These are phyloP conservation scores for Madurella fahalii DNA, from an alignment of 2,329 filamentous ascomycete species.

Conservation along the genomic window DNA sequence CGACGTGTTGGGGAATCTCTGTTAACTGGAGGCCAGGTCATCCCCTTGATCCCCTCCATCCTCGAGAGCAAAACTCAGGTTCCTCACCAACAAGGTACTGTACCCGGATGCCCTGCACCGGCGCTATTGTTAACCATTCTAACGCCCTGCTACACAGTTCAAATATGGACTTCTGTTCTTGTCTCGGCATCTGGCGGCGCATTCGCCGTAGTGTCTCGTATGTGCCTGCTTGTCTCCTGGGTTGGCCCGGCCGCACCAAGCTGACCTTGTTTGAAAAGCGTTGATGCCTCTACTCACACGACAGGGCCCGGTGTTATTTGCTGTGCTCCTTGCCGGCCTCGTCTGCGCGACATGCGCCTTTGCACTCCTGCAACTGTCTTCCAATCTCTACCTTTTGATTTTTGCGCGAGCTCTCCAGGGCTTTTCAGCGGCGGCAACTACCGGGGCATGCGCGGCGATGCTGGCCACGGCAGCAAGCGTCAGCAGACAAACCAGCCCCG, in stretches of 20 bases:
- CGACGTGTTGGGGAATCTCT: neutral
- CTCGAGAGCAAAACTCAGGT: constrained; percentile 13
- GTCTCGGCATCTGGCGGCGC: constrained; percentile 25
- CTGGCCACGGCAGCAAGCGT: constrained; percentile 8
- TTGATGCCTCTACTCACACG: constrained; percentile 20
- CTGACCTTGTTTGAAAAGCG: constrained; percentile 11
- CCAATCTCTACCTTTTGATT: constrained; percentile 13
- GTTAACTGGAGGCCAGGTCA: constrained; percentile 8
- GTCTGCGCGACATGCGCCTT: constrained; percentile 15
- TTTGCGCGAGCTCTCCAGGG: constrained; percentile 23
- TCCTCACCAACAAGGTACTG: constrained; percentile 17
- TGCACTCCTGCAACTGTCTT: constrained; percentile 18
- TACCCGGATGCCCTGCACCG: too few species aligned
- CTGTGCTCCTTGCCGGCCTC: constrained; percentile 18
- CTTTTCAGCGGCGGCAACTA: constrained; percentile 17
- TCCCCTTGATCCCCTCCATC: constrained; percentile 24
- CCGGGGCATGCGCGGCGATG: constrained; percentile 17
- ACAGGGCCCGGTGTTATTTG: constrained; percentile 10
- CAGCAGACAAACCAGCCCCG: neutral
- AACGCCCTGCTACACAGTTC: constrained; percentile 10
- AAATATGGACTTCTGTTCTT: constrained; percentile 24
- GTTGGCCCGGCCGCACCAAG: neutral
- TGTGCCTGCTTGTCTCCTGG: neutral
- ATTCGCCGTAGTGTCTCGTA: constrained; percentile 23
- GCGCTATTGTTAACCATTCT: neutral